Percentiles rank a stretch among this genome's conserved stretches.
Evolutionary conservation across 257 asterid species (phyloP).

Genomic region (Solanum ahanhuiri): DNA sequence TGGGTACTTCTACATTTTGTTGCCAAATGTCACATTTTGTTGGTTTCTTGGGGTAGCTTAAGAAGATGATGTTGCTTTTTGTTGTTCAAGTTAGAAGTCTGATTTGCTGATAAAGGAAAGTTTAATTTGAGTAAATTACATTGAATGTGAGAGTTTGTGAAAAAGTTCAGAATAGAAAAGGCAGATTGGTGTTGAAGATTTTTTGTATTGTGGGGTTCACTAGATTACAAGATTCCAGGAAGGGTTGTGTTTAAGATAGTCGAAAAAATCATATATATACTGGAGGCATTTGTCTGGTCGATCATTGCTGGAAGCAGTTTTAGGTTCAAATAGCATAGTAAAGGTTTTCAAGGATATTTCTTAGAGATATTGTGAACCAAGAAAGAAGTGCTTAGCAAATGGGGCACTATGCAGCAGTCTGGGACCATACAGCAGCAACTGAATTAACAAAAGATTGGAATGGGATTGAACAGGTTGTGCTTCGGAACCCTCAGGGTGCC

Average conservation of each 20-base stretch:
- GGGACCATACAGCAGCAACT: constrained; percentile 63
- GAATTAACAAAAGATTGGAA: constrained; percentile 75
- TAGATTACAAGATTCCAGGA: not conserved
- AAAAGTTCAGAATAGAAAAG: not conserved
- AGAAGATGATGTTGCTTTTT: constrained; percentile 16
- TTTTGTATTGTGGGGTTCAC: not conserved
- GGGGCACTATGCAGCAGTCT: constrained; percentile 81
- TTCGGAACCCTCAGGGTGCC: constrained; percentile 75
- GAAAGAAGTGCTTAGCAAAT: constrained; percentile 20
- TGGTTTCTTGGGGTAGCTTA: constrained; percentile 17
- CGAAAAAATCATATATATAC: not conserved
- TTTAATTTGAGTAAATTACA: constrained; percentile 11
- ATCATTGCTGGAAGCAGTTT: not conserved
- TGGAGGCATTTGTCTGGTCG: not conserved
- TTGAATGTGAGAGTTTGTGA: constrained; percentile 26
- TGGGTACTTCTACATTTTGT: constrained; percentile 12
- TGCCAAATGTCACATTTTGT: constrained; percentile 20
- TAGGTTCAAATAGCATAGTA: constrained; percentile 4
- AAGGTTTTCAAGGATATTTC: constrained; percentile 3
- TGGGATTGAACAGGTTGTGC: constrained; percentile 80
- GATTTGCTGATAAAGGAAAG: not conserved
- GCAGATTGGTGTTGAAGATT: not conserved
- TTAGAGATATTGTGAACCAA: constrained; percentile 7
- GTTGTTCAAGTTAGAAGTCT: constrained; percentile 7
- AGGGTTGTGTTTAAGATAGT: not conserved